Evolutionary conservation across 495 filamentous ascomycete genomes (phyloP).

Genomic region (Penicillium ucsense): DNA sequence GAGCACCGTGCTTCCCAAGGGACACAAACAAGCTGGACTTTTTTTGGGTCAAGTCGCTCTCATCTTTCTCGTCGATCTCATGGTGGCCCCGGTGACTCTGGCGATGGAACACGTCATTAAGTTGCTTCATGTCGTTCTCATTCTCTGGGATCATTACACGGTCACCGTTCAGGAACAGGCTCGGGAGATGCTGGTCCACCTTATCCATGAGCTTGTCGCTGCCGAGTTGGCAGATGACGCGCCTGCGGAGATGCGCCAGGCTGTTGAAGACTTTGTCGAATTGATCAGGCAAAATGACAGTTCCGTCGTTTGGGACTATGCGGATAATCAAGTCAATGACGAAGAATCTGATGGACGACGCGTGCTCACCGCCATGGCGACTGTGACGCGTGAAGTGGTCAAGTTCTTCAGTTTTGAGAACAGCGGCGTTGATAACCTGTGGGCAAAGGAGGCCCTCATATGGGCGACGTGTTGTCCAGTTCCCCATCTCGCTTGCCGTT

Average conservation of each 20-base stretch:
- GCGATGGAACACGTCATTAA: slow-evolving; percentile 68
- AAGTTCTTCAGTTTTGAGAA: slow-evolving; percentile 76
- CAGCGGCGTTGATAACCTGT: slow-evolving; percentile 79
- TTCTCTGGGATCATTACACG: slow-evolving; percentile 94
- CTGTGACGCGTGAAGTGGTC: slow-evolving; percentile 69
- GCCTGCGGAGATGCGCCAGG: slow-evolving; percentile 52
- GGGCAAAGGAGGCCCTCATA: slow-evolving; percentile 77
- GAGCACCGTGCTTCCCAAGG: slow-evolving; percentile 65
- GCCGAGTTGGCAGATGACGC: slow-evolving; percentile 74
- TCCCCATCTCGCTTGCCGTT: slow-evolving; percentile 89
- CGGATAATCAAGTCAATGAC: slow-evolving; percentile 75
- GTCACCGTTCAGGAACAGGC: slow-evolving; percentile 94
- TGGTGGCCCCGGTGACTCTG: slow-evolving; percentile 83
- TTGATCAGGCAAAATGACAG: slow-evolving; percentile 77
- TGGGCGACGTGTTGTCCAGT: slow-evolving; percentile 98
- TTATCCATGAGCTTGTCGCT: slow-evolving; percentile 93
- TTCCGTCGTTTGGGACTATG: slow-evolving; percentile 85
- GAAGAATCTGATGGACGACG: slow-evolving; percentile 56
- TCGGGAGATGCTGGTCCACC: slow-evolving; percentile 93
- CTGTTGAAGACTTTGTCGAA: slow-evolving; percentile 84
- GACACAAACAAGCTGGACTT: slow-evolving; percentile 82
- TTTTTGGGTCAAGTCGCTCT: slow-evolving; percentile 88
- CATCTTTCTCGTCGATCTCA: slow-evolving; percentile 89
- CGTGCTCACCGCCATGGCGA: slow-evolving; percentile 80
- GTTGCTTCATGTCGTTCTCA: slow-evolving; percentile 80